Base-by-base conservation (phyloP, 768 basidiomycete genomes). In the Lactarius sanguifluus region DNA sequence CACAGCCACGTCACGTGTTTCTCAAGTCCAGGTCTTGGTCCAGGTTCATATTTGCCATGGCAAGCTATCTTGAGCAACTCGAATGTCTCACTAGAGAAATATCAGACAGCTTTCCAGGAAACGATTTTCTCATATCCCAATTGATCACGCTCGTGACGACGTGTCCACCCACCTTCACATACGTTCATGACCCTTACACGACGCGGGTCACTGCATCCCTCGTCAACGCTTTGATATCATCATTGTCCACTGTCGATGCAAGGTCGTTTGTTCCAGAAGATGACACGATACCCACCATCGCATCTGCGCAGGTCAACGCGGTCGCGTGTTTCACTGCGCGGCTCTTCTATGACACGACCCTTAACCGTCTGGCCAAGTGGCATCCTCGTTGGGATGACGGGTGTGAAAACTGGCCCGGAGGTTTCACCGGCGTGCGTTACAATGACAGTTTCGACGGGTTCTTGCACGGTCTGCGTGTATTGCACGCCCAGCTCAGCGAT, bases 361-460 rank as follows among this genome's bases (percentile, higher is more conserved):
- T 93, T 62, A 88, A 92, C 71, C 72, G 80, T 6, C 79, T 92
- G 4, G 82, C 85, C 3, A 74, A 75, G 12, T 87, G 85, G 84
- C 77, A 74, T 16, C 80, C 85, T 10, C 73, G 75, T 6, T 91
- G 89, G 90, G 80, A 81, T 28, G 76, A 82, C 7, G 89, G 87
- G 16, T 87, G 86, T 67, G 75, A 74, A 30, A 85, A 86, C 63
- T 91, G 89, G 89, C 72, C 73, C 10, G 71, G 77, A 9, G 77
- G 75, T 16, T 73, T 76, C 5, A 78, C 77, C 6, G 74, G 74
- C 9, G 73, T 80, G 59, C 72, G 83, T 65, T 89, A 82, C 78
- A 90, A 87, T 71, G 86, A 88, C 40, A 86, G 78, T 64, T 72
- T 91, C 28, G 90, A 91, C 64, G 78, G 80, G 15, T 92, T 92